Evolutionary conservation across 768 basidiomycete genomes (phyloP).

Genomic region (Mycena albidolilacea): DNA sequence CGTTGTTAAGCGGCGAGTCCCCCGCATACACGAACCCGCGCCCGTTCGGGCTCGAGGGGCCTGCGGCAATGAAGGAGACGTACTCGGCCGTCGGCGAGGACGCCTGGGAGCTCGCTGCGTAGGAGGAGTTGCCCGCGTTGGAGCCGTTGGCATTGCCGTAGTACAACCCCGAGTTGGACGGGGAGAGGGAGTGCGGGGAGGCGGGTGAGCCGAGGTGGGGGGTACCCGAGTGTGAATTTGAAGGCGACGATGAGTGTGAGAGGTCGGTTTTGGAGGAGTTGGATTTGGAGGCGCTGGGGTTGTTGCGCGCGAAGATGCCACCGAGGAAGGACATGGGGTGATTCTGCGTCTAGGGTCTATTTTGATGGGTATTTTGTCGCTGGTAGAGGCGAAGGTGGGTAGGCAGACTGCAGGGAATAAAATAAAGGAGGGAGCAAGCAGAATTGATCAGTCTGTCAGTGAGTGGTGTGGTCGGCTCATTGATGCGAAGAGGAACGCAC

Average conservation of each 20-base stretch:
- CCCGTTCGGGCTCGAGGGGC: conserved; percentile 33
- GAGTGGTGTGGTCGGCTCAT: too few relatives aligned
- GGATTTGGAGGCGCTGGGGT: neutral
- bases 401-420: too few relatives aligned
- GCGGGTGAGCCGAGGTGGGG: too few relatives aligned
- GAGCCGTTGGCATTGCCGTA: neutral
- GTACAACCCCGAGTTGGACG: neutral
- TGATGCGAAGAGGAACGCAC: too few relatives aligned
- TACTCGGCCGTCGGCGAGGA: conserved; percentile 30
- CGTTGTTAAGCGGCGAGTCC: neutral
- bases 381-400: too few relatives aligned
- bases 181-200: too few relatives aligned
- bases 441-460: too few relatives aligned
- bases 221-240: neutral
- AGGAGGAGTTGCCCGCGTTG: neutral
- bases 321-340: conserved; percentile 38
- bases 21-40: conserved; percentile 35
- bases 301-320: conserved; percentile 35
- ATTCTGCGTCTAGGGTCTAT: neutral
- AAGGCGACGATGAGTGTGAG: neutral
- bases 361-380: neutral
- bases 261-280: neutral
- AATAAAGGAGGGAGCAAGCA: too few relatives aligned
- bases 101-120: too few relatives aligned
- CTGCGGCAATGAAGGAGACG: conserved; percentile 21